Evolutionary conservation across 208 protist species (phyloP).

Genomic region (Trypanosoma congolense): DNA sequence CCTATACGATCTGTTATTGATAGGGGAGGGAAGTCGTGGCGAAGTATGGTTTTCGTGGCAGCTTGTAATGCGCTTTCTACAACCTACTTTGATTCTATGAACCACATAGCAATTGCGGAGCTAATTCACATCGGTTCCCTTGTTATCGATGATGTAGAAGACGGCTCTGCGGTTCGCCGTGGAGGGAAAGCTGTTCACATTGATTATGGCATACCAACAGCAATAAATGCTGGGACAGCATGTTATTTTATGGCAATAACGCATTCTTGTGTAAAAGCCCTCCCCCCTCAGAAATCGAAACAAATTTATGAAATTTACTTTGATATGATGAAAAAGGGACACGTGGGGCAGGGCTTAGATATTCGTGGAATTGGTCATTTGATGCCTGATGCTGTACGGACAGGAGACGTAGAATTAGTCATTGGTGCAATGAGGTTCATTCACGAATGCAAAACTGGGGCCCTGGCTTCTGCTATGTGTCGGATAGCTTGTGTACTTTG

Average conservation of each 20-base stretch:
- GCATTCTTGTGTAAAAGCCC: slow-evolving; percentile 32
- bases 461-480: slow-evolving; percentile 31
- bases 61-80: slow-evolving; percentile 42
- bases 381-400: slow-evolving; percentile 42
- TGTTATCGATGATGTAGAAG: slow-evolving; percentile 77
- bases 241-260: slow-evolving; percentile 67
- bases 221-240: slow-evolving; percentile 63
- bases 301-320: slow-evolving; percentile 58
- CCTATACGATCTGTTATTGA: slow-evolving; percentile 54
- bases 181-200: slow-evolving; percentile 50
- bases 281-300: slow-evolving; percentile 29
- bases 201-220: slow-evolving; percentile 38
- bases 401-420: slow-evolving; percentile 32
- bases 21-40: slow-evolving; percentile 58
- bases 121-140: slow-evolving; percentile 68
- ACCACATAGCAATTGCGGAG: slow-evolving; percentile 51
- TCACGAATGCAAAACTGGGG: slow-evolving; percentile 60
- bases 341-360: slow-evolving; percentile 67
- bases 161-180: slow-evolving; percentile 55
- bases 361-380: slow-evolving; percentile 49
- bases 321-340: slow-evolving; percentile 47
- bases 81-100: slow-evolving; percentile 52
- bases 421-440: slow-evolving; percentile 37
- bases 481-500: slow-evolving; percentile 10
- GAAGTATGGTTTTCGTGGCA: slow-evolving; percentile 51